These are phyloP conservation scores for Luzula sylvatica DNA, from an alignment of 176 grass and related monocot genomes.

Conservation along the genomic window DNA sequence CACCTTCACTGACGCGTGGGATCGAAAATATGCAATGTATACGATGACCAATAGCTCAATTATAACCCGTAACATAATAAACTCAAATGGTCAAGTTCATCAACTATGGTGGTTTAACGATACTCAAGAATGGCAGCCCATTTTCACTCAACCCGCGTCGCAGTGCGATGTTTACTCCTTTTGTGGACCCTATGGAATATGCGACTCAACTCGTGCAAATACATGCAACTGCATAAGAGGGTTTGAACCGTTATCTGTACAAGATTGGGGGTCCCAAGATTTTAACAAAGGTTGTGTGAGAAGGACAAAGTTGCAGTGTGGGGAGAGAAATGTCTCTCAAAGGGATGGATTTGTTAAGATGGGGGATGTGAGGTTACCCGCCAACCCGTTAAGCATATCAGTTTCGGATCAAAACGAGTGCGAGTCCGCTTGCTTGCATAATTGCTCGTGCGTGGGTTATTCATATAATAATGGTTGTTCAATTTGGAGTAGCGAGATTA, in stretches of 20 bases:
- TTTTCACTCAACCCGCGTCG: background rate
- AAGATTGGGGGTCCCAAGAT: slow-evolving; percentile 6
- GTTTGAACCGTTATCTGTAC: background rate
- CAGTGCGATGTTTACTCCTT: slow-evolving; percentile 19
- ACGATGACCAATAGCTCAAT: background rate
- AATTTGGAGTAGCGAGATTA: slow-evolving; percentile 12
- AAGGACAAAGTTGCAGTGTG: slow-evolving; percentile 17
- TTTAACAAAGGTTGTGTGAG: slow-evolving; percentile 21
- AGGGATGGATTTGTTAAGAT: slow-evolving; percentile 18
- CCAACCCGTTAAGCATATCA: background rate
- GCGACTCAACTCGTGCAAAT: background rate
- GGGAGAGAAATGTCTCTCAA: background rate
- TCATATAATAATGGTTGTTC: slow-evolving; percentile 14
- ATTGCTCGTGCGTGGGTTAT: slow-evolving; percentile 30
- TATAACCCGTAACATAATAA: background rate
- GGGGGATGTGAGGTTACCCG: slow-evolving; percentile 8
- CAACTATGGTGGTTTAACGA: slow-evolving; percentile 1
- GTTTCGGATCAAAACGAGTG: slow-evolving; percentile 8
- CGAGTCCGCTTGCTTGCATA: slow-evolving; percentile 11
- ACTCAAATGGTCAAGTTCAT: slow-evolving; percentile 5
- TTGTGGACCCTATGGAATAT: slow-evolving; percentile 27
- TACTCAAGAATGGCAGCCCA: slow-evolving; percentile 11
- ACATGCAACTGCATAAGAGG: slow-evolving; percentile 26
- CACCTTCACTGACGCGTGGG: background rate
- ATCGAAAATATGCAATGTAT: slow-evolving; percentile 4